Conservation (phyloP, 805 yeast species). For the Yarrowia sp. region DNA sequence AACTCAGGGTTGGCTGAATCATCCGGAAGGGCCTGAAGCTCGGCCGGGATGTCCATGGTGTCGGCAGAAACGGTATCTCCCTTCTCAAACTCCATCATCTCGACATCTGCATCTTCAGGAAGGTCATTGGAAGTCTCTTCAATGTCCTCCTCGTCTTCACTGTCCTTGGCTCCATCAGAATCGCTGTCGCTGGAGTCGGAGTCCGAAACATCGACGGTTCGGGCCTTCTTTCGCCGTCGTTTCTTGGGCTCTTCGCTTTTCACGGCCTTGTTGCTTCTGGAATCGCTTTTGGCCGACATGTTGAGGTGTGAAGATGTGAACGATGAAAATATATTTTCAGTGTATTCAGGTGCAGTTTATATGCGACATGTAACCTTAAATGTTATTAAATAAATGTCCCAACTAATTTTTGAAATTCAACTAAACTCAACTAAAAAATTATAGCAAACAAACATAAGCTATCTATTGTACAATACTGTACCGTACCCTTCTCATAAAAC, state of each 20-base stretch:
- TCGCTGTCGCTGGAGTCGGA: slow-evolving; percentile 26
- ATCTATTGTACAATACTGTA: too few species aligned
- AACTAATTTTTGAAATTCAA: background rate
- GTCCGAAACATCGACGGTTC: slow-evolving; percentile 32
- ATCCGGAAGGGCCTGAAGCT: background rate
- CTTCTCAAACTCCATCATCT: slow-evolving; percentile 30
- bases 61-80: slow-evolving; percentile 11
- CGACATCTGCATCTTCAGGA: slow-evolving; percentile 6
- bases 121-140: background rate
- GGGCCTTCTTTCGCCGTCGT: slow-evolving; percentile 34
- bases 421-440: background rate
- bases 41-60: background rate
- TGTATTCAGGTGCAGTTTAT: background rate
- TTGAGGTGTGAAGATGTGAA: background rate
- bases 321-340: background rate
- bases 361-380: background rate
- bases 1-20: slow-evolving; percentile 27
- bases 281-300: background rate
- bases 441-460: too few species aligned
- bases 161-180: background rate
- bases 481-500: too few species aligned
- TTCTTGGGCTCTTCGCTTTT: slow-evolving; percentile 5
- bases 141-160: background rate
- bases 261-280: slow-evolving; percentile 14
- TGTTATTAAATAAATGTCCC: background rate